Evolutionary conservation across 2,329 filamentous ascomycete species (phyloP).

Genomic region (Pseudocercospora eumusae): DNA sequence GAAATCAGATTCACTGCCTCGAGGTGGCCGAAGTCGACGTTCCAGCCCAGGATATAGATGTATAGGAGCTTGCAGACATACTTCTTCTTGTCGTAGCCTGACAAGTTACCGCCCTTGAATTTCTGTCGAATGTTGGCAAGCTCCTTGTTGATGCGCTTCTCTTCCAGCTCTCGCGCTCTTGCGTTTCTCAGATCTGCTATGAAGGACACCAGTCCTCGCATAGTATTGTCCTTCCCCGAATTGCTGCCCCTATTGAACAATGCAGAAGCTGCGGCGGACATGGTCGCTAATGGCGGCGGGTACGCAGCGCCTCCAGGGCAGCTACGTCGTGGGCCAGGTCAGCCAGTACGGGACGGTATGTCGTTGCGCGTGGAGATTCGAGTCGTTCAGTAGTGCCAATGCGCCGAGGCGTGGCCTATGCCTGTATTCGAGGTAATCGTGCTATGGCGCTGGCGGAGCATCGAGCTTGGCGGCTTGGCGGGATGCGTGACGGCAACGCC

Average conservation of each 20-base stretch:
- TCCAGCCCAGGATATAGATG: slow-evolving; percentile 98
- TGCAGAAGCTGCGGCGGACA: slow-evolving; percentile 39
- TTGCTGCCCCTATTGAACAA: slow-evolving; percentile 41
- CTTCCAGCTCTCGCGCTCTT: slow-evolving; percentile 89
- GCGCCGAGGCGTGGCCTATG: neutral
- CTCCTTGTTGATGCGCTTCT: slow-evolving; percentile 99
- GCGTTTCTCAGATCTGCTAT: slow-evolving; percentile 96
- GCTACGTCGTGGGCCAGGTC: slow-evolving; percentile 18
- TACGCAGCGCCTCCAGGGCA: slow-evolving; percentile 26
- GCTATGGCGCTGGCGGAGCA: neutral
- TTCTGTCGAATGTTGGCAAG: slow-evolving; percentile 97
- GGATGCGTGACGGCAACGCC: neutral
- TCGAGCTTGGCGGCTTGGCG: neutral
- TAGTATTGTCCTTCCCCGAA: slow-evolving; percentile 41
- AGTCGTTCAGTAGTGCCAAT: neutral
- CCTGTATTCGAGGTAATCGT: neutral
- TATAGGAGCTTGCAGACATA: slow-evolving; percentile 99
- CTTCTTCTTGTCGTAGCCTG: slow-evolving; percentile 99
- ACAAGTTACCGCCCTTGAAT: slow-evolving; percentile 84
- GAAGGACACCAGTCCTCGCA: slow-evolving; percentile 84
- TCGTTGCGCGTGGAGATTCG: neutral
- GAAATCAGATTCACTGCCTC: slow-evolving; percentile 98
- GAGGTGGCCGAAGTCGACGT: slow-evolving; percentile 97
- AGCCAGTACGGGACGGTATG: slow-evolving; percentile 14
- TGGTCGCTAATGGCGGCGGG: slow-evolving; percentile 28